These are phyloP conservation scores for Penicillium robsamsonii DNA, from an alignment of 495 filamentous ascomycete species.

Conservation along the genomic window DNA sequence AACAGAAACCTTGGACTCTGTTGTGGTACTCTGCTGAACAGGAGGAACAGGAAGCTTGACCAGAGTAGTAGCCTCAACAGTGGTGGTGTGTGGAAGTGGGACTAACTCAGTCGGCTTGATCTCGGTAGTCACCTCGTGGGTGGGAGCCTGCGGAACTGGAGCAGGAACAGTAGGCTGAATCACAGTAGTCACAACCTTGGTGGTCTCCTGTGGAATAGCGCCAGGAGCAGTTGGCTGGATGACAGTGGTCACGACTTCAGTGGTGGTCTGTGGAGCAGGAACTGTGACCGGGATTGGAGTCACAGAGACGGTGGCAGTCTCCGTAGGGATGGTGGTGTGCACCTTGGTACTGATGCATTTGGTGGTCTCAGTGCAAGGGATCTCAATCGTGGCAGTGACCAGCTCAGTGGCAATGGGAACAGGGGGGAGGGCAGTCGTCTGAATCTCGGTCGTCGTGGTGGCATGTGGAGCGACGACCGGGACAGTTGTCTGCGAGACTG, in stretches of 20 bases:
- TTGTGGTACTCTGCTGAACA: not conserved
- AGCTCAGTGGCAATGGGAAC: not conserved
- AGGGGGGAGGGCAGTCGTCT: not conserved
- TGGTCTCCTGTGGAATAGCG: not conserved
- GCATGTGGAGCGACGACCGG: not conserved
- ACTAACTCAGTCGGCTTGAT: slow-evolving; percentile 2
- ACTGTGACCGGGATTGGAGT: not conserved
- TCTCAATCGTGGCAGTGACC: not conserved
- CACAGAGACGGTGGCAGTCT: not conserved
- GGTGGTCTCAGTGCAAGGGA: slow-evolving; percentile 5
- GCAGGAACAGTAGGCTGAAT: not conserved
- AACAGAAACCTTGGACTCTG: not conserved
- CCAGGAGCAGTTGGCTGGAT: not conserved
- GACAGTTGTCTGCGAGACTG: not conserved
- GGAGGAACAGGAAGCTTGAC: not conserved
- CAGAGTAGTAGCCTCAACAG: not conserved
- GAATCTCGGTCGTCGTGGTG: slow-evolving; percentile 1
- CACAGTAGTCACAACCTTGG: not conserved
- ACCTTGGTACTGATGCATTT: slow-evolving; percentile 3
- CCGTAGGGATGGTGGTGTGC: not conserved
- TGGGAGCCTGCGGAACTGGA: not conserved
- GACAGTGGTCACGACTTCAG: not conserved
- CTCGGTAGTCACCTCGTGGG: not conserved
- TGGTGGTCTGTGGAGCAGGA: not conserved
- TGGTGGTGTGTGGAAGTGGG: not conserved